Evolutionary conservation across 164 flowering plant species (phyloP), one percentile per base, ranked within the genome.

Genomic region (Stephania yunnanensis): DNA sequence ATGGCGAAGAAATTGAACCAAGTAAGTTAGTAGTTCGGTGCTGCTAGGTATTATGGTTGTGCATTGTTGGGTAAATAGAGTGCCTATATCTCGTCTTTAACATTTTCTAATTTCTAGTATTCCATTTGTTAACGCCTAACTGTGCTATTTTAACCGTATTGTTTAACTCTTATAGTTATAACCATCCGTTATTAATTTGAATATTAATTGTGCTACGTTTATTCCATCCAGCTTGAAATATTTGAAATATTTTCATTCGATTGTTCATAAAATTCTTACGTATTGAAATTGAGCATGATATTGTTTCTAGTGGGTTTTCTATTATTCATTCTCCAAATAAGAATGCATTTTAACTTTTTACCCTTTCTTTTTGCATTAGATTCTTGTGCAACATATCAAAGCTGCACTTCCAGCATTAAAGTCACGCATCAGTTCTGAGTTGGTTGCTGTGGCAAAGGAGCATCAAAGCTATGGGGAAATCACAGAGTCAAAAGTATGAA

Each of bases 401-500:
- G 78, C 87, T 5, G 86, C 91, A 30, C 96, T 95, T 78, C 99
- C 98, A 9, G 93, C 86, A 61, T 75, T 95, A 78, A 95, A 92
- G 79, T 83, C 98, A 73, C 91, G 89, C 72, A 90, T 95, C 70
- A 93, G 93, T 79, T 73, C 91, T 83, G 81, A 82, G 44, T 82
- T 95, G 72, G 91, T 91, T 81, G 78, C 95, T 78, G 93, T 88
- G 80, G 97, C 93, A 73, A 95, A 95, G 86, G 98, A 95, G 88
- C 95, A 93, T 82, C 96, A 97, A 65, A 87, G 98, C 80, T 93
- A 86, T 78, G 99, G 98, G 75, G 98, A 93, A 84, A 90, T 90
- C 75, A 86, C 95, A 42, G 99, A 95, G 76, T 90, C 99, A 67
- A 95, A 92, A 88, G 98, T 86, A 85, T 77, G 85, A n/a, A n/a